Percentiles rank a stretch among this genome's conserved stretches.
phyloP scores from a whole-genome alignment of 2,329 filamentous ascomycete species.

The Talaromyces sp. region DNA sequence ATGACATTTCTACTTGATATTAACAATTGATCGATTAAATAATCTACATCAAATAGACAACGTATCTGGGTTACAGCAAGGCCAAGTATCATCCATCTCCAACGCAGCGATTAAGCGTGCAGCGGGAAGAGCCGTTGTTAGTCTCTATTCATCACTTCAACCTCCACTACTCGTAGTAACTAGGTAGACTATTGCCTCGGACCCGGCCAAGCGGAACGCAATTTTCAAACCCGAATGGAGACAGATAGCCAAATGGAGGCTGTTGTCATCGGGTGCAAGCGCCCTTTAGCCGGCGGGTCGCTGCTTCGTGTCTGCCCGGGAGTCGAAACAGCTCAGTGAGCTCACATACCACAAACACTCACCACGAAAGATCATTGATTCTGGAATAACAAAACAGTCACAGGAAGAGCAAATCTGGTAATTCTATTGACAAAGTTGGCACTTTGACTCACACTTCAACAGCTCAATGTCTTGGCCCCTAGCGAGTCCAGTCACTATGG shows the following conservation, averaged over 20 bases:
- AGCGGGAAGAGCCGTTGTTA: conserved; percentile 6
- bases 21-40: too few species aligned
- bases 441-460: conserved; percentile 5
- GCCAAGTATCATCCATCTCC: neutral
- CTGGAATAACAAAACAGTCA: neutral
- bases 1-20: too few species aligned
- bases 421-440: neutral
- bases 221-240: neutral
- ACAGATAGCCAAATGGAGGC: neutral
- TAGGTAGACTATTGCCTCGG: neutral
- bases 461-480: neutral
- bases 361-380: neutral
- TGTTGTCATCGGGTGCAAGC: neutral
- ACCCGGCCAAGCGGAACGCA: neutral
- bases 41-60: too few species aligned
- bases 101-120: neutral
- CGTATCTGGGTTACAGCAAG: neutral
- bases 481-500: neutral
- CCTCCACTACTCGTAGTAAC: neutral
- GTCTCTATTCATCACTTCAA: neutral
- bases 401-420: neutral
- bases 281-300: conserved; percentile 10
- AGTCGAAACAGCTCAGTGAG: conserved; percentile 4
- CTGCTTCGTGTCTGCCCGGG: conserved; percentile 17
- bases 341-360: neutral